phyloP scores from a whole-genome alignment of 2,329 filamentous ascomycete genomes.

The Emydomyces testavorans region DNA sequence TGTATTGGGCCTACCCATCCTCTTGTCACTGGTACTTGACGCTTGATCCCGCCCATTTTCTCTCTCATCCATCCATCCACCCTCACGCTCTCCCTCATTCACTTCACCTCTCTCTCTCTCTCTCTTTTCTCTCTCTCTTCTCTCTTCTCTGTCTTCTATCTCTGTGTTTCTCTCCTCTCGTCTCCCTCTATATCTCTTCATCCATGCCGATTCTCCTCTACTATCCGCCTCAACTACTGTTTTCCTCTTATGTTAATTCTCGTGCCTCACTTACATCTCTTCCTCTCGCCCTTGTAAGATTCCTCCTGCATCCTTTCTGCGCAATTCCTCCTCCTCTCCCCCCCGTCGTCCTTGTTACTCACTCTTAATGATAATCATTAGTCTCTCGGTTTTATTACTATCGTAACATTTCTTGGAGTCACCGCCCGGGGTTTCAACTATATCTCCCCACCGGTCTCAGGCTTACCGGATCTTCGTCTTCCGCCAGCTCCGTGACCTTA shows the following conservation, averaged over 20 bases:
- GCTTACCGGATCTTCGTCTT: background rate
- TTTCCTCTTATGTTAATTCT: background rate
- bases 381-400: constrained; percentile 1
- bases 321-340: background rate
- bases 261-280: background rate
- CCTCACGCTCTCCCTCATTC: background rate
- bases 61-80: background rate
- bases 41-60: background rate
- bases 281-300: background rate
- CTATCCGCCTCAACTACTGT: background rate
- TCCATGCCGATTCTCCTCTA: background rate
- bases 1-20: constrained; percentile 2
- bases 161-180: background rate
- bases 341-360: constrained; percentile 1
- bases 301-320: background rate
- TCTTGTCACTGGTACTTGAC: constrained; percentile 10
- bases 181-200: background rate
- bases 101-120: background rate
- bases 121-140: background rate
- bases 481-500: background rate
- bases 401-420: background rate
- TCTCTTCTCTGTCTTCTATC: background rate
- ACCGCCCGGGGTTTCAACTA: background rate
- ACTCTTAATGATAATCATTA: background rate
- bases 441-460: background rate